These are phyloP conservation scores for Coniosporium tulheliwenetii DNA, from an alignment of 2,329 filamentous ascomycete genomes.

Conservation along the genomic window DNA sequence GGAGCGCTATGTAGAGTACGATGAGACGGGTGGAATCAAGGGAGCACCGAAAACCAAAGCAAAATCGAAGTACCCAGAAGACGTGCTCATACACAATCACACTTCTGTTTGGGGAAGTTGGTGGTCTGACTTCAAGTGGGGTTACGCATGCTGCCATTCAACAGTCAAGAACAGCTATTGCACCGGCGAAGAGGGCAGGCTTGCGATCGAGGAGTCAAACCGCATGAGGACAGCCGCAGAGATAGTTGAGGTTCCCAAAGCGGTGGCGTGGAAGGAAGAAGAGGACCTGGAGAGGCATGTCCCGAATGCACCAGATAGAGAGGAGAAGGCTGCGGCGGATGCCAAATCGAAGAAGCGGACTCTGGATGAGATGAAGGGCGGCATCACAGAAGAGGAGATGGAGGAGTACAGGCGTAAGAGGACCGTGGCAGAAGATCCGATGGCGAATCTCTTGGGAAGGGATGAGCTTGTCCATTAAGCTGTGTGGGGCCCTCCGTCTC, in stretches of 20 bases:
- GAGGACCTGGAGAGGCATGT: conserved; percentile 23
- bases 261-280: conserved; percentile 26
- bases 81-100: conserved; percentile 81
- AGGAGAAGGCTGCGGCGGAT: conserved; percentile 24
- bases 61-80: conserved; percentile 85
- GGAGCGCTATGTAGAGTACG: conserved; percentile 85
- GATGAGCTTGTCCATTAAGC: conserved; percentile 43
- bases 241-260: conserved; percentile 18
- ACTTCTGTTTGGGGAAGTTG: conserved; percentile 89
- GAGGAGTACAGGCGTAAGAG: conserved; percentile 71
- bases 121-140: conserved; percentile 94
- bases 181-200: conserved; percentile 76
- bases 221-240: conserved; percentile 8
- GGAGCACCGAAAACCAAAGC: conserved; percentile 61
- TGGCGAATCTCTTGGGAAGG: conserved; percentile 66
- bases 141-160: conserved; percentile 89
- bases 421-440: conserved; percentile 63
- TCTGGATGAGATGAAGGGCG: conserved; percentile 61
- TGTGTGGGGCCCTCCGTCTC: no score
- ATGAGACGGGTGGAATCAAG: conserved; percentile 78
- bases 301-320: conserved; percentile 25
- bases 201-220: conserved; percentile 39
- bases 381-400: conserved; percentile 68
- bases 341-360: conserved; percentile 50
- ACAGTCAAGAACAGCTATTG: conserved; percentile 94